phyloP scores from a whole-genome alignment of 2,329 filamentous ascomycete genomes.

The Salinomyces thailandicus region DNA sequence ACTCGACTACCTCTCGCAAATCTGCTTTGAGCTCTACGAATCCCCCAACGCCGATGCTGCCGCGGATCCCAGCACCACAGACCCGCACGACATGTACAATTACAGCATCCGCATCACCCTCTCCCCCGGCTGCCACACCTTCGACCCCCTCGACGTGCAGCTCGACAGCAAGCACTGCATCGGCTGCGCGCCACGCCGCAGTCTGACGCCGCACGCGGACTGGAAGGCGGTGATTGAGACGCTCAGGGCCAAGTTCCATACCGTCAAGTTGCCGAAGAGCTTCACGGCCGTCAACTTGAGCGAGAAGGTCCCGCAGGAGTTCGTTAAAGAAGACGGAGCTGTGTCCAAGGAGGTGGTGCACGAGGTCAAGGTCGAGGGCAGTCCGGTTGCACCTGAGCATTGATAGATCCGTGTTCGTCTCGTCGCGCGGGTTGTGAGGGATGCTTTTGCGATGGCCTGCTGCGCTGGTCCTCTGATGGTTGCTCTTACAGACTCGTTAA shows the following conservation, averaged over 20 bases:
- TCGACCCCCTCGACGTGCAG: slow-evolving; percentile 91
- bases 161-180: slow-evolving; percentile 95
- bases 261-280: slow-evolving; percentile 45
- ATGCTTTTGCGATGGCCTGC: too few species aligned
- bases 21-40: slow-evolving; percentile 96
- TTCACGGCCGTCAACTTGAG: slow-evolving; percentile 42
- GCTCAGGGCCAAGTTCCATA: slow-evolving; percentile 85
- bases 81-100: slow-evolving; percentile 46
- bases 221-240: slow-evolving; percentile 98
- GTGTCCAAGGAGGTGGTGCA: slow-evolving; percentile 7
- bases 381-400: slow-evolving; percentile 19
- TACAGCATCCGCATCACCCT: slow-evolving; percentile 96
- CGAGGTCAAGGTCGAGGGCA: slow-evolving; percentile 1
- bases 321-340: slow-evolving; percentile 17
- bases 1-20: slow-evolving; percentile 93
- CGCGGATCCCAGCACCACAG: slow-evolving; percentile 43
- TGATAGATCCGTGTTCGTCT: too few species aligned
- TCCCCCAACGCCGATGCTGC: slow-evolving; percentile 61
- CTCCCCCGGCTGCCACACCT: slow-evolving; percentile 90
- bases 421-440: too few species aligned
- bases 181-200: slow-evolving; percentile 80
- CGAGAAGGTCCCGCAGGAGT: slow-evolving; percentile 39
- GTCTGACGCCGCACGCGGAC: slow-evolving; percentile 79
- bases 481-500: too few species aligned
- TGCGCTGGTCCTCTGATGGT: too few species aligned